A percentile compares a stretch with the other conserved stretches of the same genome.
These are phyloP conservation scores for Axilococcus clingmanii DNA, from an alignment of 139 green algal species.

Conservation along the genomic window DNA sequence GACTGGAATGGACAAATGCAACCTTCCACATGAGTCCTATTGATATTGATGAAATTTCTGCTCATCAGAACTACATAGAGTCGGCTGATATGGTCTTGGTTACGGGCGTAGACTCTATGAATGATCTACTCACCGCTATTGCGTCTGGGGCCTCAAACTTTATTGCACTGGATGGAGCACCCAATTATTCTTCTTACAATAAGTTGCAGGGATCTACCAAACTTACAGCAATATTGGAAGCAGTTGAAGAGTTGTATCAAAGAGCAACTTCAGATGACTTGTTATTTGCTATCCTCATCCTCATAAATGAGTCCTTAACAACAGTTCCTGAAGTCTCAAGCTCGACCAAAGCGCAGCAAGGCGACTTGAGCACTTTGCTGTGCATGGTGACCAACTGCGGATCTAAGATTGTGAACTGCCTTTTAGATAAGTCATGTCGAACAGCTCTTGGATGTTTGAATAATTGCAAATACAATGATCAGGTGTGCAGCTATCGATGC, in stretches of 20 bases:
- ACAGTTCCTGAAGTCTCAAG: conserved; percentile 20
- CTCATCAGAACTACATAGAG: too few relatives aligned
- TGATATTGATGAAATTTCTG: too few relatives aligned
- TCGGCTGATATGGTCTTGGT: too few relatives aligned
- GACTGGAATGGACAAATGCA: too few relatives aligned
- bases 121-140: too few relatives aligned
- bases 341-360: conserved; percentile 16
- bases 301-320: conserved; percentile 57
- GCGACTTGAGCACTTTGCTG: conserved; percentile 2
- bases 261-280: conserved; percentile 60
- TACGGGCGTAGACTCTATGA: too few relatives aligned
- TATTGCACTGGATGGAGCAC: not conserved
- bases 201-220: not conserved
- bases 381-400: conserved; percentile 79
- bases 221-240: conserved; percentile 3
- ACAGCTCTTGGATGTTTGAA: conserved; percentile 72
- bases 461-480: conserved; percentile 74
- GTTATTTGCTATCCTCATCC: conserved; percentile 64
- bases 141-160: not conserved
- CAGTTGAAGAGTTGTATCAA: conserved; percentile 35
- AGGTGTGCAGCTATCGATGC: conserved; percentile 77
- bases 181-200: not conserved
- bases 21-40: too few relatives aligned
- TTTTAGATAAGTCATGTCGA: conserved; percentile 68
- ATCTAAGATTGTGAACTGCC: conserved; percentile 53